These are phyloP conservation scores for Pochonia chlamydosporia DNA, from an alignment of 2,329 filamentous ascomycete genomes.

Conservation along the genomic window DNA sequence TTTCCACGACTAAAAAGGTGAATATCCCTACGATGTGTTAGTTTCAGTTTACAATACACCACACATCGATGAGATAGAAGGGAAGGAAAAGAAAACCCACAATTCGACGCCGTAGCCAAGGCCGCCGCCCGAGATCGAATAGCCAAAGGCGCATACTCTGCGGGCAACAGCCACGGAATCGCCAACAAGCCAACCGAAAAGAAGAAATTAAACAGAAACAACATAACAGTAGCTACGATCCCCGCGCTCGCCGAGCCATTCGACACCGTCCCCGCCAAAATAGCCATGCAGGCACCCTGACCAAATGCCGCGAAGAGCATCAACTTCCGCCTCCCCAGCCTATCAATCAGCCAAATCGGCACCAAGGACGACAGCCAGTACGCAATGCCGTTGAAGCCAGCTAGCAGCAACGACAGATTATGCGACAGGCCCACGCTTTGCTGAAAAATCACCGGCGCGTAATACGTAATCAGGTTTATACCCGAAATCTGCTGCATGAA, in stretches of 20 bases:
- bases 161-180: conserved; percentile 33
- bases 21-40: conserved; percentile 17
- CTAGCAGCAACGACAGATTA: conserved; percentile 52
- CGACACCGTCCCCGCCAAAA: conserved; percentile 51
- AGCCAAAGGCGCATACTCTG: conserved; percentile 35
- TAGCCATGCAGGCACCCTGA: conserved; percentile 58
- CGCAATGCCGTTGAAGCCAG: conserved; percentile 35
- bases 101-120: conserved; percentile 26
- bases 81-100: no score
- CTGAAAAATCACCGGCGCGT: conserved; percentile 53
- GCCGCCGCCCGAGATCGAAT: conserved; percentile 32
- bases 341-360: conserved; percentile 55
- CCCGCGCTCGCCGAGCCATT: conserved; percentile 39
- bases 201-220: conserved; percentile 54
- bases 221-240: conserved; percentile 56
- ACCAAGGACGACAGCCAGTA: conserved; percentile 59
- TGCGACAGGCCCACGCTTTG: conserved; percentile 44
- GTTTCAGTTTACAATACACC: no score
- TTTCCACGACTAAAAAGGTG: conserved; percentile 31
- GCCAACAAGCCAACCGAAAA: conserved; percentile 52
- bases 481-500: conserved; percentile 47
- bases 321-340: conserved; percentile 53
- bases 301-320: conserved; percentile 49
- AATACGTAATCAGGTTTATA: conserved; percentile 59
- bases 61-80: no score